Evolutionary conservation across 1,139 yeast genomes (phyloP), one percentile per base, ranked within the genome.

Genomic region (Magnusiomyces tetraspermus): DNA sequence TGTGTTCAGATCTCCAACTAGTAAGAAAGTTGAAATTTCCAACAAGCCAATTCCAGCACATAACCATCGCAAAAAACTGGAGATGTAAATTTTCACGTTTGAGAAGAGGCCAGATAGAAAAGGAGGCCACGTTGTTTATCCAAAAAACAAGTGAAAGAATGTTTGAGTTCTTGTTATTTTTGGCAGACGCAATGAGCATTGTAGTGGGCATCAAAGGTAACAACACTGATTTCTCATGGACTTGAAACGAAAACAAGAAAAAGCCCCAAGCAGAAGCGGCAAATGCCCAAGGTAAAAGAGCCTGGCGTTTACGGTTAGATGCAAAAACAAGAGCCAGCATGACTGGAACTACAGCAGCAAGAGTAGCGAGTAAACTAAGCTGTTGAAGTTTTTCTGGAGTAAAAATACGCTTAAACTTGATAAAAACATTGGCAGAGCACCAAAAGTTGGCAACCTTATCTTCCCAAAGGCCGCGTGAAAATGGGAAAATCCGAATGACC

Each of bases 361-460:
- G 63, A 0, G 98, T 92, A 0, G 83, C 71, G 0, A 73, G 54
- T 49, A 90, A 69, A 2, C 97, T 82, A 22, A 82, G 60, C 47
- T 73, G 66, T 52, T 87, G 85, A 43, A 92, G 72, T 62, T 85
- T 78, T 2, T 73, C 69, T n/a, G 75, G 72, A 1, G 79, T 68
- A 60, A 85, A 83, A 0, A 76, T 55, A 2, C 70, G 64, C 58
- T 79, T 81, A 62, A 88, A 83, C 65, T 92, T 92, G 63, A 90
- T 67, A 13, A 88, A 59, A 0, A 85, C 74, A 67, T 92, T 92
- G 1, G 89, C 73, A 10, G 95, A 83, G 67, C 98, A 90, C 99
- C 99, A 92, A 62, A 92, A 83, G 64, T 90, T 92, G 49, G 96
- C 97, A 15, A 94, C 98, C 67, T 92, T 92, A 66, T 92, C 98